Evolutionary conservation across 192 early-diverging fungal species (phyloP).

Genomic region (Mortierella claussenii): DNA sequence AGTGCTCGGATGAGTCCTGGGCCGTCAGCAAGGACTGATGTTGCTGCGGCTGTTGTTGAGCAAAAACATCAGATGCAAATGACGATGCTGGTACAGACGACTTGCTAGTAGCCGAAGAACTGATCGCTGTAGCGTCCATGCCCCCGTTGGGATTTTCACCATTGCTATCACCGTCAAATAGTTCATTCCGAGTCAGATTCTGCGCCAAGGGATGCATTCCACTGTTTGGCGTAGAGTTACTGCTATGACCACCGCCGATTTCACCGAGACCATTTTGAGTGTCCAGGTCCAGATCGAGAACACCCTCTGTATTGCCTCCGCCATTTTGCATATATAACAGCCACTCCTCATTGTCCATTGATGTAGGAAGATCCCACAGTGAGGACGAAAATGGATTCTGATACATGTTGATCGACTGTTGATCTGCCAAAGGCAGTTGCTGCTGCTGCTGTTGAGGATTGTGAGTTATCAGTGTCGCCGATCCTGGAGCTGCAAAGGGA

Average conservation of each 20-base stretch:
- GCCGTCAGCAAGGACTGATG: constrained; percentile 3
- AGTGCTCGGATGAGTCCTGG: constrained; percentile 11
- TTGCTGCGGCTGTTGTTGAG: constrained; percentile 1
- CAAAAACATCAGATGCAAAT: not conserved
- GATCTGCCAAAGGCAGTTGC: constrained; percentile 2
- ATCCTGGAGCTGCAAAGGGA: constrained; percentile 27
- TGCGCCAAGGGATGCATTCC: constrained; percentile 27
- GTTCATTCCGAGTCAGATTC: constrained; percentile 27
- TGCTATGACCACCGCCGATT: not conserved
- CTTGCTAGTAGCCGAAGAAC: not conserved
- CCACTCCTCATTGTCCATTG: constrained; percentile 46
- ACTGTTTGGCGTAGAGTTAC: not conserved
- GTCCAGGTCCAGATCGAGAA: constrained; percentile 5
- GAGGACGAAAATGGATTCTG: constrained; percentile 52
- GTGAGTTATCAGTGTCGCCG: constrained; percentile 8
- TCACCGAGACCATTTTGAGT: not conserved
- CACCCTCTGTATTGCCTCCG: not conserved
- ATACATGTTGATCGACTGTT: constrained; percentile 6
- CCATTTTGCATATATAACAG: constrained; percentile 49
- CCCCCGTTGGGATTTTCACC: not conserved
- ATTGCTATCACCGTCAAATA: not conserved
- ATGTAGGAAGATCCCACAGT: constrained; percentile 45
- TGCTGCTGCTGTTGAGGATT: constrained; percentile 9
- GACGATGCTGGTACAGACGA: not conserved
- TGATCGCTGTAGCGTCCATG: not conserved